These are phyloP conservation scores for Citrus sinensis DNA, from an alignment of 345 rosid species.

Conservation along the genomic window DNA sequence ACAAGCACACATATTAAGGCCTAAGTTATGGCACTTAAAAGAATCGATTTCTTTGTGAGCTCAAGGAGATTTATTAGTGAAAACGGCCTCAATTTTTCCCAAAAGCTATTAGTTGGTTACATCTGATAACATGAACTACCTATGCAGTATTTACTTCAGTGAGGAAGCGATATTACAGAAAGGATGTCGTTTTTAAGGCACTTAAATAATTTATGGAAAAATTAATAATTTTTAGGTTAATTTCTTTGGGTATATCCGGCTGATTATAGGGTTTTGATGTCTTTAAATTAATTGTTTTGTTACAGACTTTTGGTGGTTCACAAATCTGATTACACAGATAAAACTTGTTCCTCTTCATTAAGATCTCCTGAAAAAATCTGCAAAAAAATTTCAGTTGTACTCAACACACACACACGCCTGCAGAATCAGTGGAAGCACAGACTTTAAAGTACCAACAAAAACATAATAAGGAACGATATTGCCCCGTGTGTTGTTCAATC, in stretches of 20 bases:
- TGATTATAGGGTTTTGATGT: constrained; percentile 7
- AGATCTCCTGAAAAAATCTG: constrained; percentile 14
- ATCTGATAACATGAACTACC: neutral
- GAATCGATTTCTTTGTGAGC: neutral
- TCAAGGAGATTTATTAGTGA: neutral
- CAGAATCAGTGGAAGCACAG: constrained; percentile 38
- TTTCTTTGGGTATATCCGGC: neutral
- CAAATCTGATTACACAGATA: neutral
- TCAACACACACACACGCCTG: constrained; percentile 23
- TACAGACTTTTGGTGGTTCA: constrained; percentile 11
- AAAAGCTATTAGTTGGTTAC: neutral
- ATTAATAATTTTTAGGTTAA: neutral
- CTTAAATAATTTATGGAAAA: neutral
- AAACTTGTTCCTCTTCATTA: neutral
- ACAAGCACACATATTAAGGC: neutral
- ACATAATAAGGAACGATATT: constrained; percentile 65
- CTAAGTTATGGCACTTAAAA: neutral
- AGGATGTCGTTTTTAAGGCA: neutral
- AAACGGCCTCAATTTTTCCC: neutral
- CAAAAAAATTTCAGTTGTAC: constrained; percentile 5
- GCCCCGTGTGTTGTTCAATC: constrained; percentile 59
- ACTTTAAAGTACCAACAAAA: constrained; percentile 48
- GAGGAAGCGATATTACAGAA: neutral
- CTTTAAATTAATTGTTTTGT: constrained; percentile 7
- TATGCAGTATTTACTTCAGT: neutral